Evolutionary conservation across 2,329 filamentous ascomycete species (phyloP).

Genomic region (Ascochyta lentis): DNA sequence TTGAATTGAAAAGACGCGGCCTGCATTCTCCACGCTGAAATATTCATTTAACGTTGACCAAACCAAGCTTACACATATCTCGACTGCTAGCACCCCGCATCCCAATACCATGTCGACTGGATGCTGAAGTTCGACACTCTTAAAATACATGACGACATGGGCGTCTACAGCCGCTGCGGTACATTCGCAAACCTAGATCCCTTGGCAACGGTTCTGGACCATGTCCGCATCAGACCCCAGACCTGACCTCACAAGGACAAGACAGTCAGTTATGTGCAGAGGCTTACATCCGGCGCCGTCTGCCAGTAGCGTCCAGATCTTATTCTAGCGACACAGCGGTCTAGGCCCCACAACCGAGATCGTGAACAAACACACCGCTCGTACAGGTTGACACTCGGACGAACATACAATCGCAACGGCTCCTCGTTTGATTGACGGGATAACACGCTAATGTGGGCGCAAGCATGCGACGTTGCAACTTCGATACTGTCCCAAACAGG

Average conservation of each 20-base stretch:
- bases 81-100: neutral
- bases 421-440: conserved; percentile 2
- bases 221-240: conserved; percentile 6
- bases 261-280: conserved; percentile 1
- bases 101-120: neutral
- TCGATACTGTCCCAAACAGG: conserved; percentile 6
- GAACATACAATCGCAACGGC: neutral
- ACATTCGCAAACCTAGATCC: conserved; percentile 17
- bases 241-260: conserved; percentile 2
- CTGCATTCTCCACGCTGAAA: neutral
- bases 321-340: conserved; percentile 8
- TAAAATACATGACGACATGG: conserved; percentile 27
- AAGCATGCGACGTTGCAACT: conserved; percentile 1
- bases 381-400: neutral
- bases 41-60: neutral
- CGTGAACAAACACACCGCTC: conserved; percentile 3
- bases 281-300: conserved; percentile 11
- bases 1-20: neutral
- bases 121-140: neutral
- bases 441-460: neutral
- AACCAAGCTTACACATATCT: neutral
- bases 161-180: conserved; percentile 4
- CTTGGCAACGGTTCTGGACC: conserved; percentile 39
- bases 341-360: conserved; percentile 17
- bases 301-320: conserved; percentile 11